Base-by-base conservation (phyloP, 371 early-diverging fungal genomes). In the Rhizopus sp. region DNA sequence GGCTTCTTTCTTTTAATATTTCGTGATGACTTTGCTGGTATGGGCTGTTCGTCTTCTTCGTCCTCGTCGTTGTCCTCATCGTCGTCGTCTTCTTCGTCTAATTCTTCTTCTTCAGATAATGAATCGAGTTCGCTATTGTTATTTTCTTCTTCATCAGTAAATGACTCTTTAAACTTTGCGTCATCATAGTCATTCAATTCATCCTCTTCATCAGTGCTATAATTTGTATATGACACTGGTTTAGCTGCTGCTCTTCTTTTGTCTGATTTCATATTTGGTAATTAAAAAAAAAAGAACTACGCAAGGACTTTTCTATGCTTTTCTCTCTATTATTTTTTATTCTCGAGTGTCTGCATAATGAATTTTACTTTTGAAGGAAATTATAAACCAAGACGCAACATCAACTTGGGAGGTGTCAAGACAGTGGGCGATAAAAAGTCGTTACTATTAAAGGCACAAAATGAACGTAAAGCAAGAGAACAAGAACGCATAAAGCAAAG, bases 351-450 rank as follows among this genome's bases (percentile, higher is more conserved):
- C 23, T 23, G 33, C 55, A 34, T 6, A n/a, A 69, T 78, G 78
- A 76, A 74, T 41, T 84, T 81, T 59, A 78, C 63, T 44, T 91
- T 91, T 63, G 90, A 90, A 68, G 92, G 92, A 33, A 87, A 88
- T 59, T 86, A 77, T 60, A 88, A 82, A 65, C 64, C 80, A 38
- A 82, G 79, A 53, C 79, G 89, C 13, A 80, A 82, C 50, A 93
- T 95, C 55, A 92, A 87, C 60, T 84, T 95, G 56, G 93, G 94
- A 33, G 93, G 94, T 1, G 76, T 75, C 16, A 81, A 74, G 29
- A 68, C 73, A 34, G 77, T 83, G 13, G 77, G 85, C 40, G 85
- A 88, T 62, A 89, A 87, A 50, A 77, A 80, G 33, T 77, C 79
- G 3, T 73, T 93, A 5, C 65, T 96, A 56, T 72, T 76, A 40